Evolutionary conservation across 108 stramenopile species (phyloP), one percentile per base, ranked within the genome.

Genomic region (Skeletonema grethae): DNA sequence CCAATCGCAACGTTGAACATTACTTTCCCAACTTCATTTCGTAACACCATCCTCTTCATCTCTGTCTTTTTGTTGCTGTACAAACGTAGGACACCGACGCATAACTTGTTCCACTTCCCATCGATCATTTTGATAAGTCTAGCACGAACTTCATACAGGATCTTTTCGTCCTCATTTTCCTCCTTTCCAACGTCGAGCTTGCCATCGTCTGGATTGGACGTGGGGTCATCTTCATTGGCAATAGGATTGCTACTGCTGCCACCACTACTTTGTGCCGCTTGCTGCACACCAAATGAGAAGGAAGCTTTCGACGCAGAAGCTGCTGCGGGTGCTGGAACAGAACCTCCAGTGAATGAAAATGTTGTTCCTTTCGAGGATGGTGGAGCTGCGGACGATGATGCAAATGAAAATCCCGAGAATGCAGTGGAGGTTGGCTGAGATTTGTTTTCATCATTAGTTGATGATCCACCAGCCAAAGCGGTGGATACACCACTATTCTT

Each of bases 171-270:
- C 11, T 35, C 30, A 32, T 82, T 77, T 32, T 82, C 65, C 29
- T 76, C 76, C 16, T 73, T 55, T 45, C 63, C 72, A 20, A 80
- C 32, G 25, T 68, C 72, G 10, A 80, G 31, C 25, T 80, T 73
- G 7, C 79, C 79, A 53, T 80, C 79, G 34, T 80, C 72, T 10
- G 79, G 79, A 57, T 80, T 73, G 62, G 72, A 60, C 25, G 79
- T 80, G 6, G 79, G 79, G 65, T 80, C 79, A 24, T 79, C 78
- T 5, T 79, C 67, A 39, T 72, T 57, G 46, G 46, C 50, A 12
- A 29, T 24, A 46, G 35, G 15, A 18, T 32, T 15, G 16, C 18
- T 35, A 56, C 41, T 67, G 16, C 31, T 45, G 32, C 10, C 28
- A 43, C 53, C 30, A 48, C 61, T 18, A 38, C 35, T 53, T 28